Base-by-base conservation (phyloP, 345 rosid species). In the Geranium rotundifolium region DNA sequence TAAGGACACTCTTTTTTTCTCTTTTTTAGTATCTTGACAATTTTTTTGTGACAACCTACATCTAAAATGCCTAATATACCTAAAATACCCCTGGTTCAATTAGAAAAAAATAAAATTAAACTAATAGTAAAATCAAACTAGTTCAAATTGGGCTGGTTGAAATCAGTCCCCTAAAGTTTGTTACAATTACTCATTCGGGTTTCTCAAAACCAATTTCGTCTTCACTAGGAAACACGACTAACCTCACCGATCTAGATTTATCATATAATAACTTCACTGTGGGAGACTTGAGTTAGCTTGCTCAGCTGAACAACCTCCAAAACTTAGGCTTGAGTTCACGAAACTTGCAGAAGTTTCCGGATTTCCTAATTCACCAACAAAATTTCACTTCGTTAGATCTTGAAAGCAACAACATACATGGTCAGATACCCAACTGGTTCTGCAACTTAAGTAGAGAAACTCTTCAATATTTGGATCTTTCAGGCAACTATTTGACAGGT, bases 351-450 rank as follows among this genome's bases (percentile, higher is more conserved):
- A 17, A 52, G 55, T 52, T 52, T 52, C 23, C 27, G 30, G 49
- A 29, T 69, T 65, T n/a, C 6, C 5, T 41, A 65, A 6, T 27
- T 49, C n/a, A n/a, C n/a, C n/a, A n/a, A n/a, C n/a, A n/a, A n/a
- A n/a, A n/a, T n/a, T n/a, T n/a, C n/a, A n/a, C n/a, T n/a, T n/a
- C n/a, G n/a, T n/a, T n/a, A n/a, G n/a, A n/a, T n/a, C n/a, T n/a
- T n/a, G n/a, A n/a, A n/a, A n/a, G 50, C 29, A 8, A 8, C 8
- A 60, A 52, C 56, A 29, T 6, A 5, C 4, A 39, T 5, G 54
- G 55, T 61, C 0, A 12, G 1, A 61, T 61, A 3, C n/a, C 9
- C 0, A 37, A 10, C 15, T 61, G 64, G 64, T 37, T 61, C 31
- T 61, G 54, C 50, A 19, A 61, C 19, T 14, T 37, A 4, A 19